A percentile compares a stretch with the other conserved stretches of the same genome.
Conservation (phyloP, 75 land plant genomes). For the Sequoia sempervirens region DNA sequence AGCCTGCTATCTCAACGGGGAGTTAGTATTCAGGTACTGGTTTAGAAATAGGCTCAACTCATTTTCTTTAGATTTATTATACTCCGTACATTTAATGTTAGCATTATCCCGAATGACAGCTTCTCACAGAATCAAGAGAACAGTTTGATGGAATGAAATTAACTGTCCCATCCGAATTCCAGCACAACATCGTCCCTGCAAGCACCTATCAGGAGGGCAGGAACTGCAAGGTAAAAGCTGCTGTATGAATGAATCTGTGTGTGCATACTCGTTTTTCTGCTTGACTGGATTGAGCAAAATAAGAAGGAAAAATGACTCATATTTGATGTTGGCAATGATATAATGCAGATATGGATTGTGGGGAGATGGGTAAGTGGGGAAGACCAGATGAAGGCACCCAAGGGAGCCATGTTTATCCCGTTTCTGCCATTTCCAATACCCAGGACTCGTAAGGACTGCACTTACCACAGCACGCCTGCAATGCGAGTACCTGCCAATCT, state of each 20-base stretch:
- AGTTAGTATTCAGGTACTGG: conserved; percentile 22
- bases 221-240: neutral
- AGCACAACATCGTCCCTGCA: neutral
- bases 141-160: neutral
- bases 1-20: conserved; percentile 34
- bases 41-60: too few relatives aligned
- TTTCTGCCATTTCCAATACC: conserved; percentile 47
- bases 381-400: conserved; percentile 50
- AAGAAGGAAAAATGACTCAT: neutral
- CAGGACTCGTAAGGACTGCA: conserved; percentile 49
- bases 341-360: conserved; percentile 61
- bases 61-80: neutral
- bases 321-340: neutral
- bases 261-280: neutral
- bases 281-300: neutral
- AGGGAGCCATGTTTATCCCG: conserved; percentile 54
- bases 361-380: conserved; percentile 39
- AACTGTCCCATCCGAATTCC: neutral
- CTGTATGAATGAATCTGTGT: neutral
- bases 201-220: neutral
- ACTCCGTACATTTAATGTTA: neutral
- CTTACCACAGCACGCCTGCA: conserved; percentile 48
- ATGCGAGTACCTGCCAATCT: conserved; percentile 36
- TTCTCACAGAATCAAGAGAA: neutral
- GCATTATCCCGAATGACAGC: neutral